These are phyloP conservation scores for Chrysanthemum seticuspe DNA, from an alignment of 129 eudicot genomes.

Conservation along the genomic window DNA sequence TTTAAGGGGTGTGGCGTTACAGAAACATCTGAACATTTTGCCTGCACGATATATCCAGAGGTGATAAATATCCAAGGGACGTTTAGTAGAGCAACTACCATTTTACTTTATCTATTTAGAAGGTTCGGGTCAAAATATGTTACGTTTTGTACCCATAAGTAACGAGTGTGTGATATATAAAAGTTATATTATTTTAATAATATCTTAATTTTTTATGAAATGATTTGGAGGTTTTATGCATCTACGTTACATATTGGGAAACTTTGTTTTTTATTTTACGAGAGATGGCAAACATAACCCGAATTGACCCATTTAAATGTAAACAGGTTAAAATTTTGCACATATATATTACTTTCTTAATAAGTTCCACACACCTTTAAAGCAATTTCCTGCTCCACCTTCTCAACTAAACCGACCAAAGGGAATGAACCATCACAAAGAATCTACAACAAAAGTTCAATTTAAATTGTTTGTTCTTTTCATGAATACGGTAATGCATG, in stretches of 20 bases:
- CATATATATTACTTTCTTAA: not conserved
- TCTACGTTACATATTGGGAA: too few species aligned
- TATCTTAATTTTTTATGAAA: not conserved
- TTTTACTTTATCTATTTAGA: not conserved
- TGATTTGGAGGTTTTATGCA: not conserved
- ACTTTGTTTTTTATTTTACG: not conserved
- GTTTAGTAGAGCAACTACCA: not conserved
- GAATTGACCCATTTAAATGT: not conserved
- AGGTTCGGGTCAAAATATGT: not conserved
- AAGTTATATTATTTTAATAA: not conserved
- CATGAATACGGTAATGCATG: not conserved
- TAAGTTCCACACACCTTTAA: slow-evolving; percentile 67
- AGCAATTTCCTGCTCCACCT: slow-evolving; percentile 88
- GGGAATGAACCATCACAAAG: slow-evolving; percentile 92
- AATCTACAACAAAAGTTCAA: slow-evolving; percentile 42
- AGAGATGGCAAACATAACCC: not conserved
- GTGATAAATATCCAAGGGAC: not conserved
- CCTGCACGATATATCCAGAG: slow-evolving; percentile 41
- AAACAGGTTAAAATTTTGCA: not conserved
- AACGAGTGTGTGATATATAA: not conserved
- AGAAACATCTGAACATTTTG: slow-evolving; percentile 77
- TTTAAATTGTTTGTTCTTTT: not conserved
- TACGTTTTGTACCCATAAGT: not conserved
- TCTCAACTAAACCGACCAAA: slow-evolving; percentile 78
- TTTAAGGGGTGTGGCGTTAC: slow-evolving; percentile 77